phyloP scores from a whole-genome alignment of 176 grass and related monocot species.

The Triticum dicoccoides region DNA sequence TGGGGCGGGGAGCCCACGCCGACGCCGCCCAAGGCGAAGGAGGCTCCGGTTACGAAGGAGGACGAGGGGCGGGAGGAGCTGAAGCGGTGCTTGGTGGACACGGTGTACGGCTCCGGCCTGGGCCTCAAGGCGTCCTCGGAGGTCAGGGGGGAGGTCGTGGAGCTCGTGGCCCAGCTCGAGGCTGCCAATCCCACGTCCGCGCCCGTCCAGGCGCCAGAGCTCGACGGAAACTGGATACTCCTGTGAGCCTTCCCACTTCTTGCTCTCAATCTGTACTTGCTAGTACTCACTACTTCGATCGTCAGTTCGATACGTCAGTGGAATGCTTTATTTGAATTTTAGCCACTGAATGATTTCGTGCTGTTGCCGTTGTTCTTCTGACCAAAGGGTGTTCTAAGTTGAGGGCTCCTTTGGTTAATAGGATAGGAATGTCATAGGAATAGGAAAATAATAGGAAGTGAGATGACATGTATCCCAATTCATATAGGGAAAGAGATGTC shows the following conservation, averaged over 20 bases:
- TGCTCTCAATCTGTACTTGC: not conserved
- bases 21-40: not conserved
- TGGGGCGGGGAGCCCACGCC: slow-evolving; percentile 35
- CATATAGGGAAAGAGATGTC: no score
- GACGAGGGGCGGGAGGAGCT: slow-evolving; percentile 45
- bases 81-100: slow-evolving; percentile 84
- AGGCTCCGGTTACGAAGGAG: slow-evolving; percentile 5
- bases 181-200: slow-evolving; percentile 58
- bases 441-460: no score
- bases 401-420: not conserved
- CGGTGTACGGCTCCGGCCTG: slow-evolving; percentile 69
- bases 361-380: not conserved
- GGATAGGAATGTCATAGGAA: no score
- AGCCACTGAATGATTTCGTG: not conserved
- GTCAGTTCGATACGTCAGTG: not conserved
- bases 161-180: slow-evolving; percentile 91
- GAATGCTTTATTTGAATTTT: not conserved
- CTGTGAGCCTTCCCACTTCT: slow-evolving; percentile 44
- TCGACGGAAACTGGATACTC: slow-evolving; percentile 93
- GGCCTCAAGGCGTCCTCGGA: slow-evolving; percentile 73
- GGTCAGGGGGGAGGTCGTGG: slow-evolving; percentile 79
- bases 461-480: no score
- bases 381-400: not conserved
- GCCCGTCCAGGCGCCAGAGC: slow-evolving; percentile 53
- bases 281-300: not conserved